A percentile compares a stretch with the other conserved stretches of the same genome.
These are phyloP conservation scores for Phytophthora sojae DNA, from an alignment of 352 stramenopile genomes.

Conservation along the genomic window DNA sequence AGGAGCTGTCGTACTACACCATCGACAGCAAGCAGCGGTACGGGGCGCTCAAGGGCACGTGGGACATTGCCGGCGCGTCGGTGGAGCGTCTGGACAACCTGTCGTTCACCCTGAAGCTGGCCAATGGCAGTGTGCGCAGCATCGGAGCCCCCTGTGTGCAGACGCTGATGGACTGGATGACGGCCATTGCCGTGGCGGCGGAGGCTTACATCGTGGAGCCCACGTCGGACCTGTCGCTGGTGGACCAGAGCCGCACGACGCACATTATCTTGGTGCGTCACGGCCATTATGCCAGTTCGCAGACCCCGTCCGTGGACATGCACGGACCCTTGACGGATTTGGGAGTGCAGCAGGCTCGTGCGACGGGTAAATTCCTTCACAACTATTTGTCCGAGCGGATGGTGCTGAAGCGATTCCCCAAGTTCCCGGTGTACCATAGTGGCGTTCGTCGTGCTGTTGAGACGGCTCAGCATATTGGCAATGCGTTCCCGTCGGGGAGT, in stretches of 20 bases:
- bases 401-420: slow-evolving; percentile 64
- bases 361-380: slow-evolving; percentile 58
- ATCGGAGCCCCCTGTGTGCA: slow-evolving; percentile 63
- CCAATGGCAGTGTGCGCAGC: slow-evolving; percentile 40
- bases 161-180: slow-evolving; percentile 81
- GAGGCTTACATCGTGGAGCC: slow-evolving; percentile 51
- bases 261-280: slow-evolving; percentile 78
- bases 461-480: slow-evolving; percentile 56
- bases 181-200: slow-evolving; percentile 60
- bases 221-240: slow-evolving; percentile 50
- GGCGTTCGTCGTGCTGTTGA: slow-evolving; percentile 58
- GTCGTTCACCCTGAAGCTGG: slow-evolving; percentile 39
- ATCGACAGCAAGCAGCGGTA: slow-evolving; percentile 62
- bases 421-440: slow-evolving; percentile 69
- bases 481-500: slow-evolving; percentile 44
- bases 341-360: slow-evolving; percentile 54
- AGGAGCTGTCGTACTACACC: slow-evolving; percentile 78
- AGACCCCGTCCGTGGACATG: slow-evolving; percentile 58
- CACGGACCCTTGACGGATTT: slow-evolving; percentile 64
- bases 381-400: slow-evolving; percentile 55
- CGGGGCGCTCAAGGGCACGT: slow-evolving; percentile 68
- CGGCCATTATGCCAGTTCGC: slow-evolving; percentile 65
- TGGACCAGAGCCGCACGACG: slow-evolving; percentile 75
- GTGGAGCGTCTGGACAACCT: slow-evolving; percentile 65
- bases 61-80: slow-evolving; percentile 51